A percentile compares a stretch with the other conserved stretches of the same genome.
These are phyloP conservation scores for Nicotiana noctiflora DNA, from an alignment of 257 asterid genomes.

Conservation along the genomic window DNA sequence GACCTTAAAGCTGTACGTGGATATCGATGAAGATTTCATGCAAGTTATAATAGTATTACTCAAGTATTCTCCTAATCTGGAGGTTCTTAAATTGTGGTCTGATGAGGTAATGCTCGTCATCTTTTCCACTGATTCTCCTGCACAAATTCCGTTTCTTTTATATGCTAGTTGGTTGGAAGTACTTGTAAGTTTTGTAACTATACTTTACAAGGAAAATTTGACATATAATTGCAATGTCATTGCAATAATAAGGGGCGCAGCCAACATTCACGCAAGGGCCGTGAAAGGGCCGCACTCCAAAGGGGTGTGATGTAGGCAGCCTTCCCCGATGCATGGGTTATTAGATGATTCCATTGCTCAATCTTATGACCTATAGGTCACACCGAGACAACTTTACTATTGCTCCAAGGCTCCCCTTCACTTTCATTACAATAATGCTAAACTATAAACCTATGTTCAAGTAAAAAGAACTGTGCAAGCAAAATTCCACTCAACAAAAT, in stretches of 20 bases:
- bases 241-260: not conserved
- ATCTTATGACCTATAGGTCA: no score
- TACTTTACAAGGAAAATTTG: not conserved
- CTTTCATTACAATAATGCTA: not conserved
- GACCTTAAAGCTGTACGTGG: not conserved
- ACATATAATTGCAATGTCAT: not conserved
- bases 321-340: no score
- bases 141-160: not conserved
- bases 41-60: not conserved
- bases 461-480: not conserved
- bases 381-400: no score
- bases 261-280: no score
- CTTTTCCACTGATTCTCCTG: not conserved
- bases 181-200: not conserved
- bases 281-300: no score
- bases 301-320: no score
- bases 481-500: not conserved
- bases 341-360: no score
- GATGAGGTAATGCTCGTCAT: not conserved
- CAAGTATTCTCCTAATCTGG: conserved; percentile 2
- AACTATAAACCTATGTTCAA: not conserved
- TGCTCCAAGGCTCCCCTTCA: not conserved
- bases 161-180: not conserved
- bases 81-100: not conserved
- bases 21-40: not conserved